Percentiles rank a stretch among this genome's conserved stretches.
Conservation (phyloP, 768 basidiomycete species). For the Gelatoporia subvermispora region DNA sequence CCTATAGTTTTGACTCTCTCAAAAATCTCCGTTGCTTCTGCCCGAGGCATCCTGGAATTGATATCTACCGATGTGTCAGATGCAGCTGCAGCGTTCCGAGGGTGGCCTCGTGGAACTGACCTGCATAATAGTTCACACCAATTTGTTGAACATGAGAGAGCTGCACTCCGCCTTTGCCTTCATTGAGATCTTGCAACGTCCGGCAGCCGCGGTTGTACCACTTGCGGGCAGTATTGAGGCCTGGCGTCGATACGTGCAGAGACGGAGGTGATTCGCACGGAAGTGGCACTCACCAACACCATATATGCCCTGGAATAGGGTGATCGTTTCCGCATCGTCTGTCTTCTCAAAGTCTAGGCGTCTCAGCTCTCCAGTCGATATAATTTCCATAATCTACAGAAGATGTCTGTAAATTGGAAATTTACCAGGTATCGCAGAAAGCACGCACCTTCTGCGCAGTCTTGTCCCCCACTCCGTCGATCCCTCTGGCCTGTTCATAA, state of each 20-base stretch:
- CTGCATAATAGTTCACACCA: conserved; percentile 66
- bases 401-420: background rate
- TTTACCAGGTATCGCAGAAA: background rate
- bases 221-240: conserved; percentile 57
- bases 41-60: conserved; percentile 78
- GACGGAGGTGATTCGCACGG: background rate
- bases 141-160: conserved; percentile 59
- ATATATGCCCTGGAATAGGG: conserved; percentile 75
- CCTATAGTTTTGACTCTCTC: conserved; percentile 69
- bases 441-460: conserved; percentile 66
- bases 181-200: conserved; percentile 67
- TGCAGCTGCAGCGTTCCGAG: no score
- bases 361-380: conserved; percentile 65
- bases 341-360: conserved; percentile 66
- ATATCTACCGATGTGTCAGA: conserved; percentile 48
- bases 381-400: conserved; percentile 72
- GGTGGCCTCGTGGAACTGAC: conserved; percentile 29
- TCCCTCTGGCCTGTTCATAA: conserved; percentile 50
- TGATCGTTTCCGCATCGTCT: conserved; percentile 51
- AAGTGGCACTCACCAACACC: conserved; percentile 62
- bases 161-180: conserved; percentile 56
- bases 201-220: conserved; percentile 79
- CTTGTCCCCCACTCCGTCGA: conserved; percentile 66
- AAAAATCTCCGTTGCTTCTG: conserved; percentile 72
- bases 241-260: conserved; percentile 28